Conservation (phyloP, 495 filamentous ascomycete species). For the Penicillium fimorum region DNA sequence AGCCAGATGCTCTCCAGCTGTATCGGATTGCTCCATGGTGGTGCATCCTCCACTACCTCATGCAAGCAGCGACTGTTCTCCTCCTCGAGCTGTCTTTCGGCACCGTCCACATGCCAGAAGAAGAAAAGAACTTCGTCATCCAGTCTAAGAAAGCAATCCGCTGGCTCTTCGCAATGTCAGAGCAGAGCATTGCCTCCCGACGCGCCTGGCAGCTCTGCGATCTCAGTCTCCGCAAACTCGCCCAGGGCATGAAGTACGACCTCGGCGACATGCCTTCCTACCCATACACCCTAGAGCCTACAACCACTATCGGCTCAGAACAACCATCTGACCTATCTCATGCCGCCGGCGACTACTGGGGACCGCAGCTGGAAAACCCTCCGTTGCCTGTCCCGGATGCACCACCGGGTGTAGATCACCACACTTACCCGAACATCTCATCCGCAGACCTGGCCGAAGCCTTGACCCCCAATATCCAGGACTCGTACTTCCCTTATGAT, state of each 20-base stretch:
- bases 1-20: constrained; percentile 44
- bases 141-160: constrained; percentile 53
- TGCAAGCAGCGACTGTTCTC: constrained; percentile 60
- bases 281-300: constrained; percentile 24
- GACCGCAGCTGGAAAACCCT: constrained; percentile 13
- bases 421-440: constrained; percentile 2
- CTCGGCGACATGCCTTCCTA: constrained; percentile 37
- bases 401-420: constrained; percentile 9
- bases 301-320: constrained; percentile 12
- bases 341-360: constrained; percentile 6
- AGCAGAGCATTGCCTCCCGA: constrained; percentile 52
- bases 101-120: constrained; percentile 52
- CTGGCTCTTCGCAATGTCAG: constrained; percentile 56
- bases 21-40: constrained; percentile 64
- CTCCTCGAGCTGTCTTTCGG: constrained; percentile 62
- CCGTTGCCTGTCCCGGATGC: not conserved
- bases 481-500: constrained; percentile 47
- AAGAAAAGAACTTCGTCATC: constrained; percentile 46
- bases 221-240: constrained; percentile 39
- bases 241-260: constrained; percentile 43
- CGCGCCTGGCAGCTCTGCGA: constrained; percentile 61
- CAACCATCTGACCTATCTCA: not conserved
- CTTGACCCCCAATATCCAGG: constrained; percentile 16
- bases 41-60: constrained; percentile 63
- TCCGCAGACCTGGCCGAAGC: constrained; percentile 15